phyloP scores from a whole-genome alignment of 2,329 filamentous ascomycete genomes.

The Arthrobotrys conoides region DNA sequence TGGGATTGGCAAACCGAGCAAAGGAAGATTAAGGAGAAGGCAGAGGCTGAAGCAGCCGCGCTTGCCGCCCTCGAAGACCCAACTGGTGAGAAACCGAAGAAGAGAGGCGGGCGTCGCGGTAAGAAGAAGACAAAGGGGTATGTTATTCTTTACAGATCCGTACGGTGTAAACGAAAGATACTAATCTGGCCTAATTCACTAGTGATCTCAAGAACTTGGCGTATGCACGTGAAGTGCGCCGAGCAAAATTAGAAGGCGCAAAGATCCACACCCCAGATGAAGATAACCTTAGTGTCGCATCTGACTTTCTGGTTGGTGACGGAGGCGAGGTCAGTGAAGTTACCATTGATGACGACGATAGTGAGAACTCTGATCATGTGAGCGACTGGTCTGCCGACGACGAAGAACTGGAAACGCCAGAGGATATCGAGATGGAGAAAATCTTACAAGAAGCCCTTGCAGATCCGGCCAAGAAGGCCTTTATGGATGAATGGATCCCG shows the following conservation, averaged over 20 bases:
- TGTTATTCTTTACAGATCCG: not conserved
- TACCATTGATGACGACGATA: constrained; percentile 49
- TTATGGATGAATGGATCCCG: constrained; percentile 41
- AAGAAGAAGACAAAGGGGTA: constrained; percentile 59
- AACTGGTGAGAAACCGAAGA: constrained; percentile 41
- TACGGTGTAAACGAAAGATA: not conserved
- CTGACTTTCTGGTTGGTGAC: constrained; percentile 44
- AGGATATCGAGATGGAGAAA: constrained; percentile 25
- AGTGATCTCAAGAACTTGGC: constrained; percentile 58
- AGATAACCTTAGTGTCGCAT: constrained; percentile 57
- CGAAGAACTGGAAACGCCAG: constrained; percentile 28
- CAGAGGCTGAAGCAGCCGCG: constrained; percentile 44
- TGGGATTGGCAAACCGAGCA: constrained; percentile 34
- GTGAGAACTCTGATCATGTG: constrained; percentile 48
- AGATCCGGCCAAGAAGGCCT: constrained; percentile 36
- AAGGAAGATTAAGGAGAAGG: constrained; percentile 44
- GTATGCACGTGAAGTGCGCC: constrained; percentile 55
- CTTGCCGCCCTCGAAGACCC: constrained; percentile 39
- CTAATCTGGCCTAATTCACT: constrained; percentile 12
- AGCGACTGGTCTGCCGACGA: constrained; percentile 54
- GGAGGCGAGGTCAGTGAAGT: constrained; percentile 39
- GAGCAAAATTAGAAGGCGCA: constrained; percentile 54
- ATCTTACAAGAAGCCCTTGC: constrained; percentile 36
- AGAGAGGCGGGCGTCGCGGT: constrained; percentile 46
- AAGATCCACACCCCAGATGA: constrained; percentile 58